These are phyloP conservation scores for Epichloe typhina DNA, from an alignment of 2,329 filamentous ascomycete species.

Conservation along the genomic window DNA sequence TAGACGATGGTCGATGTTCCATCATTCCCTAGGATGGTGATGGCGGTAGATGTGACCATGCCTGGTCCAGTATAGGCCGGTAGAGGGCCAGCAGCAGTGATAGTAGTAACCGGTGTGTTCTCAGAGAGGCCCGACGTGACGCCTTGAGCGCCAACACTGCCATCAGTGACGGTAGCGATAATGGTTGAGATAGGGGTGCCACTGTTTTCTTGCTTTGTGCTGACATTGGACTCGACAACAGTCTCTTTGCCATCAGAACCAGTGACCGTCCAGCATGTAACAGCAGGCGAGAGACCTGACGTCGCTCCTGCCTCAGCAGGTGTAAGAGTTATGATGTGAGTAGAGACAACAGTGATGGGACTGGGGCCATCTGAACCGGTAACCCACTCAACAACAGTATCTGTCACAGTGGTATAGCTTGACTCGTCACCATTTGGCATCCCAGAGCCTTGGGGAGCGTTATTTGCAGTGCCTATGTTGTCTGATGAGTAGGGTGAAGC, in stretches of 20 bases:
- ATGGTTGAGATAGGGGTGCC: neutral
- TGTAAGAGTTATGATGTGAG: constrained; percentile 12
- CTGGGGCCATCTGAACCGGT: constrained; percentile 8
- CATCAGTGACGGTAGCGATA: neutral
- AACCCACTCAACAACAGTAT: constrained; percentile 12
- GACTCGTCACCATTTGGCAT: neutral
- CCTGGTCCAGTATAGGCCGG: constrained; percentile 4
- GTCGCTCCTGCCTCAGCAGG: constrained; percentile 1
- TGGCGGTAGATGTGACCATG: constrained; percentile 1
- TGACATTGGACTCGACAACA: constrained; percentile 18
- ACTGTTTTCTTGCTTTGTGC: neutral
- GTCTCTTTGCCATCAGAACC: constrained; percentile 15
- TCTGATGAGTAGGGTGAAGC: neutral
- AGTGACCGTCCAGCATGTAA: constrained; percentile 11
- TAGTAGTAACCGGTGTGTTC: constrained; percentile 5
- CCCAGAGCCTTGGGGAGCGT: constrained; percentile 2
- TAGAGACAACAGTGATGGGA: constrained; percentile 11
- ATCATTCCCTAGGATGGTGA: constrained; percentile 5
- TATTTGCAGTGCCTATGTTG: neutral
- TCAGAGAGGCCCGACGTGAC: neutral
- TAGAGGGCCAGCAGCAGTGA: constrained; percentile 3
- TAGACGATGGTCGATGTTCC: constrained; percentile 6
- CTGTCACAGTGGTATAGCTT: constrained; percentile 12
- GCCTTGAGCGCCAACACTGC: constrained; percentile 1
- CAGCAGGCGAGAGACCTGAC: constrained; percentile 1